Evolutionary conservation across 1,284 basidiomycete genomes (phyloP), one percentile per base, ranked within the genome.

Genomic region (Phellinidium pouzarii): DNA sequence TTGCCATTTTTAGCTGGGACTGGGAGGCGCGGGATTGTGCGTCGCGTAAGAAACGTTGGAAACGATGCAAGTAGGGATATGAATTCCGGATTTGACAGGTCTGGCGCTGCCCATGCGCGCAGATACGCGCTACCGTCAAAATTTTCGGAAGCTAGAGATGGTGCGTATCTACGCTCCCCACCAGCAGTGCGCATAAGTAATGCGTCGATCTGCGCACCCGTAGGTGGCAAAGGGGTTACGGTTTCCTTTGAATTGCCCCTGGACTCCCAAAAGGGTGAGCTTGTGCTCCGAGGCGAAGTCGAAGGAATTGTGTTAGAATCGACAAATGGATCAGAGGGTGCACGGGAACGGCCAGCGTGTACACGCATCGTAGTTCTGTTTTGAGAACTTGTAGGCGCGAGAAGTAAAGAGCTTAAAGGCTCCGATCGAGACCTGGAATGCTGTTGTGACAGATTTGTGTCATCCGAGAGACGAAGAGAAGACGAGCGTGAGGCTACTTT

Each of bases 271-370:
- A 47, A 46, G 25, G 31, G 17, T 4, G 37, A 31, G 27, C 45
- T 37, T 45, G 73, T 70, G 55, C 71, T 72, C 52, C 72, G 70
- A 29, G 80, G 78, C 7, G 77, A 75, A n/a, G 82, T 81, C 44
- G 75, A 69, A 23, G 82, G 79, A 55, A 76, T 70, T 14, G 72
- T 54, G 14, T 82, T 80, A 46, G 83, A 82, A 61, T 89, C 87
- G 57, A 85, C 67, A 66, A 89, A 89, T 54, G 86, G 86, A 65
- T 89, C 87, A 60, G 84, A 87, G 9, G 87, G 78, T 50, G 85
- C 85, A 58, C 85, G 76, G 8, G 78, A 71, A 58, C 85, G 83
- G 63, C 79, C 82, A 49, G 76, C 71, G 55, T 73, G 71, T 44
- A 74, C 68, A 55, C 67, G 68, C 55, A 69, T 62, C 37, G 68